A percentile compares a stretch with the other conserved stretches of the same genome.
phyloP scores from a whole-genome alignment of 2,329 filamentous ascomycete genomes.

The Pseudopyricularia javanii region DNA sequence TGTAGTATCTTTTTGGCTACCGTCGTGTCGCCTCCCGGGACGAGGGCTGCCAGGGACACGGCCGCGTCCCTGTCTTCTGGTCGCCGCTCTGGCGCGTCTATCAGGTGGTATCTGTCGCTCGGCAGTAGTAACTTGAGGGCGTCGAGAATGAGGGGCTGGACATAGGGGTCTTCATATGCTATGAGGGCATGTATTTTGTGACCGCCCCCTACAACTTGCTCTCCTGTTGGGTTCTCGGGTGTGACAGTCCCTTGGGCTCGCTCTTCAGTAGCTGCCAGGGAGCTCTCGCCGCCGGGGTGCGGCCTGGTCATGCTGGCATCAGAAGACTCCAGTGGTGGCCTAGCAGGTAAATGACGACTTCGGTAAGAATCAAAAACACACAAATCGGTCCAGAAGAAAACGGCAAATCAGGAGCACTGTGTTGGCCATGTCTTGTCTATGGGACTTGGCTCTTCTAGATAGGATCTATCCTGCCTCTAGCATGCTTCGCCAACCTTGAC shows the following conservation, averaged over 20 bases:
- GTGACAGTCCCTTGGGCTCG: background rate
- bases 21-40: slow-evolving; percentile 14
- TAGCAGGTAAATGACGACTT: background rate
- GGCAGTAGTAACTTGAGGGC: slow-evolving; percentile 57
- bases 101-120: slow-evolving; percentile 34
- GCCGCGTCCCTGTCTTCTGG: slow-evolving; percentile 12
- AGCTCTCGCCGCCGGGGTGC: background rate
- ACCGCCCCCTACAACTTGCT: background rate
- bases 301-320: background rate
- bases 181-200: slow-evolving; percentile 56
- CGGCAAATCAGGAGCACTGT: background rate
- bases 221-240: background rate
- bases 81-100: background rate
- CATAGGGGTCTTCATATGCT: slow-evolving; percentile 78
- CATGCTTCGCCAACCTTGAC: background rate
- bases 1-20: slow-evolving; percentile 49
- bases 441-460: background rate
- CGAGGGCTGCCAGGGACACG: slow-evolving; percentile 20
- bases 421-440: background rate
- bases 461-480: background rate
- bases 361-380: background rate
- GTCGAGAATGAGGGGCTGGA: slow-evolving; percentile 70
- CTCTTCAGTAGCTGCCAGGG: background rate
- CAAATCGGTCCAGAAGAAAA: background rate
- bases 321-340: background rate